Conservation (phyloP, 148 eudicot species). For the Spergularia marina region DNA sequence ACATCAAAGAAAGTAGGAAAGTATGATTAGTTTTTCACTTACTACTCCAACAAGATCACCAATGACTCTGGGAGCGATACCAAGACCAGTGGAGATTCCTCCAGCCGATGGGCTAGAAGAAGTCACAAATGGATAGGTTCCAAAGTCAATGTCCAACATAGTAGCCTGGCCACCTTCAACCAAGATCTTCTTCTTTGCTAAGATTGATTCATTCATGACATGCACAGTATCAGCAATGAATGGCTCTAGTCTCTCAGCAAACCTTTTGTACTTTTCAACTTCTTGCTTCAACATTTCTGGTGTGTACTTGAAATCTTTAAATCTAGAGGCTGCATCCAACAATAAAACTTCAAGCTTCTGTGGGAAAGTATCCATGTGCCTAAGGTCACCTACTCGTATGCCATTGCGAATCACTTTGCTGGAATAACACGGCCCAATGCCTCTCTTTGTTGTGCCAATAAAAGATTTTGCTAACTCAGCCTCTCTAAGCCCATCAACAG, state of each 20-base stretch:
- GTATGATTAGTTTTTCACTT: slow-evolving; percentile 31
- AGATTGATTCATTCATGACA: slow-evolving; percentile 67
- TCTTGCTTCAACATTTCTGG: slow-evolving; percentile 66
- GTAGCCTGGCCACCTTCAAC: slow-evolving; percentile 99
- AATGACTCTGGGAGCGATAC: slow-evolving; percentile 82
- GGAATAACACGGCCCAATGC: slow-evolving; percentile 87
- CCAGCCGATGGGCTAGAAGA: slow-evolving; percentile 99
- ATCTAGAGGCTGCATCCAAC: slow-evolving; percentile 81
- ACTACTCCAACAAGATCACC: slow-evolving; percentile 98
- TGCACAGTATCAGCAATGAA: slow-evolving; percentile 83
- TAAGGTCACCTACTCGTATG: slow-evolving; percentile 79
- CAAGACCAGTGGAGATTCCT: slow-evolving; percentile 97
- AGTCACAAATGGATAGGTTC: slow-evolving; percentile 95
- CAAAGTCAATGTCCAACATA: slow-evolving; percentile 96
- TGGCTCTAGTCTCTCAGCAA: slow-evolving; percentile 94
- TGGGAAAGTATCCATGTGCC: slow-evolving; percentile 91
- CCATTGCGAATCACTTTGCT: slow-evolving; percentile 92
- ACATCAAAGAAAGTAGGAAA: not conserved
- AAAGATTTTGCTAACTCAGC: slow-evolving; percentile 87
- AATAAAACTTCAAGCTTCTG: slow-evolving; percentile 79
- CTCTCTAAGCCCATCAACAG: slow-evolving; percentile 84
- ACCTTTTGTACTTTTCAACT: slow-evolving; percentile 81
- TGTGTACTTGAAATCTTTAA: slow-evolving; percentile 62
- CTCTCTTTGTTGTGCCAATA: slow-evolving; percentile 93
- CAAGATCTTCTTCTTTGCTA: slow-evolving; percentile 65